Base-by-base conservation (phyloP, 805 yeast genomes). In the Candida incommunis region DNA sequence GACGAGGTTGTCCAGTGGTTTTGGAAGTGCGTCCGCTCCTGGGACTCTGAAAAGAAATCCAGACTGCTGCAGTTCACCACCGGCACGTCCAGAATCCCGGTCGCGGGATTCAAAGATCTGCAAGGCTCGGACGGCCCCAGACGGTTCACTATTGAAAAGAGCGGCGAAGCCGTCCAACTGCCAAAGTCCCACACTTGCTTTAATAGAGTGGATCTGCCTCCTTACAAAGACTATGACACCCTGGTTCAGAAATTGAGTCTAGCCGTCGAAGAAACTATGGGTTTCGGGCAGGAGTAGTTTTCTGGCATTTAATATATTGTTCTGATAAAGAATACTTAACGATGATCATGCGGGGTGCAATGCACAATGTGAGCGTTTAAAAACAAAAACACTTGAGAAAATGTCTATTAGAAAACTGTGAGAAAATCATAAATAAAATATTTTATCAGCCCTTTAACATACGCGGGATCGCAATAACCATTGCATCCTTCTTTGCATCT, bases 111-210 rank as follows among this genome's bases (percentile, higher is more conserved):
- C 74, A 92, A 92, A 65, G 99, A 92, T 66, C 72, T 92, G 56
- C 99, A 92, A 68, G 99, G 98, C 53, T 83, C 95, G 22, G 98
- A 92, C 67, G 99, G 99, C 47, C 99, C 99, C 45, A 83, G 99
- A 74, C 78, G 97, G 62, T 92, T 92, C 65, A 92, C 99, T 4
- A 90, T 92, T 62, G 99, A 92, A 64, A 88, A 88, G 64, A 97
- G 97, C 7, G 98, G 98, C 47, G 97, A 90, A 62, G 59, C 82
- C 26, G 80, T 78, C 58, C 96, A 88, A 45, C 52, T 92, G 57
- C 99, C 99, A 41, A 92, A 92, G 65, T 85, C 96, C 7, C 98
- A 92, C 63, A 92, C 99, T 2, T 90, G 99, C 74, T 92, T 92
- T 76, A 92, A 92, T 69, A 83, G 99, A 69, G 96, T 92, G 45